phyloP scores from a whole-genome alignment of 305 asterid species.

The Nicotiana rustica region DNA sequence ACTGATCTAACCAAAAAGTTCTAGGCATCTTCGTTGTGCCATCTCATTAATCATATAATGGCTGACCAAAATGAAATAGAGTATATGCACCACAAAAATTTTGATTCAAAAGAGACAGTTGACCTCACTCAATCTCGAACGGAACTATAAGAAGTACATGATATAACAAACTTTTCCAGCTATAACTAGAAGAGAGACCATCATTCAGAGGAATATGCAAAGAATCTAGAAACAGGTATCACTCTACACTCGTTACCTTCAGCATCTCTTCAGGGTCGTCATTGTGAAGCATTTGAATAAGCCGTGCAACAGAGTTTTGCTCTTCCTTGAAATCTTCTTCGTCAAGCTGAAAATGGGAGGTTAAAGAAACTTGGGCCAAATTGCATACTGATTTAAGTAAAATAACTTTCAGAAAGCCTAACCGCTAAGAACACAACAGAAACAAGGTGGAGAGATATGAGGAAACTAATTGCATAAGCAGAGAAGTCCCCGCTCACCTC shows the following conservation, averaged over 20 bases:
- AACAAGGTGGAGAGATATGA: not conserved
- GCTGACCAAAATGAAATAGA: not conserved
- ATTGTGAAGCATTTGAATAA: slow-evolving; percentile 86
- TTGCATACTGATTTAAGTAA: not conserved
- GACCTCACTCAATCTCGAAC: not conserved
- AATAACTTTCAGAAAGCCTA: not conserved
- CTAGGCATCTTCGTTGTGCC: not conserved
- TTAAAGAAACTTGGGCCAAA: slow-evolving; percentile 16
- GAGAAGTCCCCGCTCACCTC: slow-evolving; percentile 64
- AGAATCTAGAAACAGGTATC: slow-evolving; percentile 25
- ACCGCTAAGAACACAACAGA: not conserved
- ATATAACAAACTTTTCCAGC: slow-evolving; percentile 13
- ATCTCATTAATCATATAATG: not conserved
- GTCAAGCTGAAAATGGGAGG: slow-evolving; percentile 65
- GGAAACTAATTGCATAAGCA: slow-evolving; percentile 20
- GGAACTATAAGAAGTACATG: not conserved
- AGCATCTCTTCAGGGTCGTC: slow-evolving; percentile 95
- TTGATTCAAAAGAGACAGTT: not conserved
- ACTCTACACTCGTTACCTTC: slow-evolving; percentile 57
- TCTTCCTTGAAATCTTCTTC: slow-evolving; percentile 98
- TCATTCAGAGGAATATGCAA: not conserved
- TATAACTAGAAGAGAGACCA: slow-evolving; percentile 9
- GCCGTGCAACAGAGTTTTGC: slow-evolving; percentile 88
- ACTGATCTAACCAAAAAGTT: slow-evolving; percentile 3
- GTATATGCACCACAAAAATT: not conserved